Evolutionary conservation across 257 asterid species (phyloP).

Genomic region (Schizonepeta tenuifolia): DNA sequence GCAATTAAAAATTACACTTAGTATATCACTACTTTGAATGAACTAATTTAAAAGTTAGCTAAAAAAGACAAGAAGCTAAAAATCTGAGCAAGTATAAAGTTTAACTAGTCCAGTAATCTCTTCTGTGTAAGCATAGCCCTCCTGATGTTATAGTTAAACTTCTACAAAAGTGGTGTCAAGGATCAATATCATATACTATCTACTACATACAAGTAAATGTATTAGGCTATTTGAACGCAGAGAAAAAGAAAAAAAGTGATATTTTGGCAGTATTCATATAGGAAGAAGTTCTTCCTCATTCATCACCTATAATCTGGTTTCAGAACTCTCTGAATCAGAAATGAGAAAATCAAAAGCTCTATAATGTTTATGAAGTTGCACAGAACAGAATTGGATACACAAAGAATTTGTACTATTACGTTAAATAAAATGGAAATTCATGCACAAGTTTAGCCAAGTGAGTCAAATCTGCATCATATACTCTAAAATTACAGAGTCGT

Average conservation of each 20-base stretch:
- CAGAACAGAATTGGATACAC: not conserved
- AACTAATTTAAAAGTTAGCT: not conserved
- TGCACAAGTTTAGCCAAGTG: slow-evolving; percentile 3
- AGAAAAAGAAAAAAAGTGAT: not conserved
- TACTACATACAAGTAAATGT: not conserved
- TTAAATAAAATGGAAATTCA: slow-evolving; percentile 19
- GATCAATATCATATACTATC: slow-evolving; percentile 1
- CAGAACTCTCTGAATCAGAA: slow-evolving; percentile 2
- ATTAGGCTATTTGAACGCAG: slow-evolving; percentile 1
- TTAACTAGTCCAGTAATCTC: not conserved
- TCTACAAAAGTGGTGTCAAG: not conserved
- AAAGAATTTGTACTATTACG: not conserved
- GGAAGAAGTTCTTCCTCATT: slow-evolving; percentile 3
- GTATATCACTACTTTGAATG: not conserved
- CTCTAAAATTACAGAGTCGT: slow-evolving; percentile 21
- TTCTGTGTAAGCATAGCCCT: slow-evolving; percentile 9
- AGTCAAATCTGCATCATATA: slow-evolving; percentile 10
- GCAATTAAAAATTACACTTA: not conserved
- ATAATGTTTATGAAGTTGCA: not conserved
- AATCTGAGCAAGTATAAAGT: not conserved
- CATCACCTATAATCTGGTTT: slow-evolving; percentile 2
- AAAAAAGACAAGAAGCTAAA: not conserved
- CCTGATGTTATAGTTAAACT: not conserved
- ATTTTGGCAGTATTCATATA: not conserved
- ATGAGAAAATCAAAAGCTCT: slow-evolving; percentile 25